A percentile compares a stretch with the other conserved stretches of the same genome.
Evolutionary conservation across 345 rosid genomes (phyloP).

Genomic region (Eucalyptus rudis): DNA sequence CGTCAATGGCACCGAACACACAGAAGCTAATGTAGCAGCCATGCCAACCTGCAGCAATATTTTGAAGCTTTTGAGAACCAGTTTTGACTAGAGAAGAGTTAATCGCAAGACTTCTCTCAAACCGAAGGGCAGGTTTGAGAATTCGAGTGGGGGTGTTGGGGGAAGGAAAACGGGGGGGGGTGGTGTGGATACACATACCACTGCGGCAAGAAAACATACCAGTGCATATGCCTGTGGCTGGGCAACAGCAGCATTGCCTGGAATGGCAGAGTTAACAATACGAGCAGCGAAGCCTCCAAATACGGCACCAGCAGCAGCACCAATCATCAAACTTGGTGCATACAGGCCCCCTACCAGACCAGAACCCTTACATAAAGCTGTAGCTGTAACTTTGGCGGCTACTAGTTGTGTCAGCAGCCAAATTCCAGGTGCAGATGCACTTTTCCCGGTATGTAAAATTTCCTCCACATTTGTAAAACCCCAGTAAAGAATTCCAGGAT

Average conservation of each 20-base stretch:
- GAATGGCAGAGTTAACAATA: slow-evolving; percentile 82
- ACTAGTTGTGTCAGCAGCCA: slow-evolving; percentile 86
- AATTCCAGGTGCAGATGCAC: slow-evolving; percentile 96
- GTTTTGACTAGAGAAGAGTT: background rate
- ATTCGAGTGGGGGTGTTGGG: background rate
- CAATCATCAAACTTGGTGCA: slow-evolving; percentile 99
- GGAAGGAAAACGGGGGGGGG: no score
- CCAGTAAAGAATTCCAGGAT: slow-evolving; percentile 97
- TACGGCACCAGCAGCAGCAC: slow-evolving; percentile 97
- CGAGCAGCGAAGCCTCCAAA: slow-evolving; percentile 96
- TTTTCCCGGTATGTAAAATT: slow-evolving; percentile 91
- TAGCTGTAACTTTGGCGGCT: slow-evolving; percentile 93
- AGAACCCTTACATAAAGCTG: slow-evolving; percentile 94
- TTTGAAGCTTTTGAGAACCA: background rate
- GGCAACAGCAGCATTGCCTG: slow-evolving; percentile 95
- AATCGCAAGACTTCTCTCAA: background rate
- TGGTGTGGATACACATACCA: background rate
- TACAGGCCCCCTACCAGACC: slow-evolving; percentile 96
- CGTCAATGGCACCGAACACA: slow-evolving; percentile 97
- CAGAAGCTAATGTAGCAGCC: slow-evolving; percentile 98
- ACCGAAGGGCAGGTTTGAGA: background rate
- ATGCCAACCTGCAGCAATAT: slow-evolving; percentile 71
- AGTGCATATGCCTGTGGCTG: slow-evolving; percentile 99
- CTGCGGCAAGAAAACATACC: slow-evolving; percentile 22
- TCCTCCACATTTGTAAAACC: slow-evolving; percentile 99